Evolutionary conservation across 495 filamentous ascomycete species (phyloP).

Genomic region (Trichoderma erinaceum): DNA sequence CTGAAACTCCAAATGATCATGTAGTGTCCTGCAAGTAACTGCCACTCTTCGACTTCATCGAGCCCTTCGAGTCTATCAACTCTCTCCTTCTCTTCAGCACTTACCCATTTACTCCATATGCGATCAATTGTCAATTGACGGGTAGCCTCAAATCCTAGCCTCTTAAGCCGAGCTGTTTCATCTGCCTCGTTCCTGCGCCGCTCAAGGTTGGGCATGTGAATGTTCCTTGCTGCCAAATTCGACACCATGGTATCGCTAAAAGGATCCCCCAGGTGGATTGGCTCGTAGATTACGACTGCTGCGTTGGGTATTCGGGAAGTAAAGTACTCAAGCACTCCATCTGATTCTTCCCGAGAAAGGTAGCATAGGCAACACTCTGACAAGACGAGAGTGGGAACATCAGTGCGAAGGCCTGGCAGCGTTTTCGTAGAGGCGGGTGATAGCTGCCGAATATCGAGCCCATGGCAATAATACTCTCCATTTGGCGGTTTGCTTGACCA

Average conservation of each 20-base stretch:
- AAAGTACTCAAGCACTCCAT: conserved; percentile 61
- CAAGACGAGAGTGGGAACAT: conserved; percentile 72
- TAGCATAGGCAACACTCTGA: conserved; percentile 96
- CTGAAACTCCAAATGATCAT: conserved; percentile 72
- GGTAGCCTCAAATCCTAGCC: conserved; percentile 58
- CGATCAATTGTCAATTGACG: conserved; percentile 56
- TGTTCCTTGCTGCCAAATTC: conserved; percentile 79
- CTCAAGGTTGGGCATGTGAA: conserved; percentile 75
- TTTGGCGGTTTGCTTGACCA: conserved; percentile 28
- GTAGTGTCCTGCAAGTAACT: conserved; percentile 81
- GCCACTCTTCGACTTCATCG: conserved; percentile 96
- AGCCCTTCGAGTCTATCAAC: conserved; percentile 76
- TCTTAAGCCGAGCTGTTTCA: conserved; percentile 58
- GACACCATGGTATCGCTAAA: conserved; percentile 88
- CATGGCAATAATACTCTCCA: conserved; percentile 63
- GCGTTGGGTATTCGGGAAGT: conserved; percentile 49
- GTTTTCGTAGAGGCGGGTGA: conserved; percentile 15
- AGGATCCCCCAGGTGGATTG: conserved; percentile 70
- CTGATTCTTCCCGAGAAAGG: conserved; percentile 56
- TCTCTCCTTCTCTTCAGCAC: conserved; percentile 66
- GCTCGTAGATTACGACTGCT: conserved; percentile 79
- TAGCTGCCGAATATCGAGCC: conserved; percentile 71
- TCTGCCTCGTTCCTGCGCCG: conserved; percentile 58
- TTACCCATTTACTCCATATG: conserved; percentile 72
- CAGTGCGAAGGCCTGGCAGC: conserved; percentile 31